These are phyloP conservation scores for Fonsecaea pedrosoi DNA, from an alignment of 2,329 filamentous ascomycete species.

Conservation along the genomic window DNA sequence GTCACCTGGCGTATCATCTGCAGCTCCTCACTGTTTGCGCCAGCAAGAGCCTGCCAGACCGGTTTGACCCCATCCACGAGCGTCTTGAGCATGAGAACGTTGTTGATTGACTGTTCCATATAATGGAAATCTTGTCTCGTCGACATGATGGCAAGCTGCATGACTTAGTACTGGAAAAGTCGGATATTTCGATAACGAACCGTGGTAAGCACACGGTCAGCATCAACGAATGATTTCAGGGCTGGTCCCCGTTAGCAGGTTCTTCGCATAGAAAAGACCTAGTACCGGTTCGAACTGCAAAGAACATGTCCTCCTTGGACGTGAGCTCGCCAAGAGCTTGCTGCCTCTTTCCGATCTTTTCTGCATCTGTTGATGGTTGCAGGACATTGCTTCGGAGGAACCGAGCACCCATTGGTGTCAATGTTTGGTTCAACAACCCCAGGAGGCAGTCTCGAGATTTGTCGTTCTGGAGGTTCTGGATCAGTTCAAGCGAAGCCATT, in stretches of 20 bases:
- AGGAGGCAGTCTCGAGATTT: constrained; percentile 85
- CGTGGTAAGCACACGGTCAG: constrained; percentile 78
- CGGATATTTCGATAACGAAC: constrained; percentile 52
- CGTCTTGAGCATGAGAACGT: constrained; percentile 83
- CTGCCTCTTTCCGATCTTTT: constrained; percentile 74
- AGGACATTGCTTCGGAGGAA: constrained; percentile 84
- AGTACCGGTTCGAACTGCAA: constrained; percentile 71
- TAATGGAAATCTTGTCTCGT: constrained; percentile 69
- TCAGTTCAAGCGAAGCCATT: constrained; percentile 83
- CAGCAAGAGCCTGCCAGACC: constrained; percentile 71
- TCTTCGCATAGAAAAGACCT: constrained; percentile 33
- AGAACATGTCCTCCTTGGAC: constrained; percentile 84
- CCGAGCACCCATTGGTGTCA: constrained; percentile 86
- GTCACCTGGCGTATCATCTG: constrained; percentile 67
- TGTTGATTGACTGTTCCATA: constrained; percentile 82
- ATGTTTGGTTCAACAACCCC: constrained; percentile 81
- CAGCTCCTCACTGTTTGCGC: constrained; percentile 70
- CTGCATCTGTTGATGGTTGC: constrained; percentile 78
- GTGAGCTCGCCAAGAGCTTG: constrained; percentile 84
- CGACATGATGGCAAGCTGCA: constrained; percentile 76
- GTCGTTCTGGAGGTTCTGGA: constrained; percentile 80
- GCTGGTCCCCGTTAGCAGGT: constrained; percentile 54
- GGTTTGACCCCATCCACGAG: constrained; percentile 73
- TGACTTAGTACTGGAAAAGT: constrained; percentile 34
- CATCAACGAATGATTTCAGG: constrained; percentile 76